Conservation (phyloP, 257 asterid species). For the Nicotiana benthamiana region DNA sequence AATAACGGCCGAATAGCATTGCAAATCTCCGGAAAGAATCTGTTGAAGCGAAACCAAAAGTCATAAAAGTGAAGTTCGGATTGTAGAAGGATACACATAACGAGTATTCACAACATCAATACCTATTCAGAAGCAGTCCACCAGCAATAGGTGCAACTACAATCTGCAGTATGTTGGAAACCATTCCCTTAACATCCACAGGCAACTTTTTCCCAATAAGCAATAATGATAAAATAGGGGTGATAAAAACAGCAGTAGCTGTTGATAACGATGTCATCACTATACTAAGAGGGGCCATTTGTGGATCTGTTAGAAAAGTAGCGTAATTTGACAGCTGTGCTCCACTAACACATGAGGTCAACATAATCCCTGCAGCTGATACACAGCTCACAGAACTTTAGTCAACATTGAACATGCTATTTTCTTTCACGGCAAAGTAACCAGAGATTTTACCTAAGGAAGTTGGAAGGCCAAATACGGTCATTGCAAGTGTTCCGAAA, state of each 20-base stretch:
- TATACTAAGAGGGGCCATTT: slow-evolving; percentile 95
- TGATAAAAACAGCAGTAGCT: slow-evolving; percentile 77
- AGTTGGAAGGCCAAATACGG: slow-evolving; percentile 64
- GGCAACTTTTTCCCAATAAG: slow-evolving; percentile 86
- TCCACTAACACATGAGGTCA: slow-evolving; percentile 93
- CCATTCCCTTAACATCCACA: slow-evolving; percentile 90
- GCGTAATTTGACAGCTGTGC: slow-evolving; percentile 97
- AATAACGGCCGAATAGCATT: slow-evolving; percentile 39
- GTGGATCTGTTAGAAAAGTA: slow-evolving; percentile 80
- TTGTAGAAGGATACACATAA: background rate
- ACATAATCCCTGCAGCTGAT: slow-evolving; percentile 89
- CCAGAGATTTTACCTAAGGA: slow-evolving; percentile 46
- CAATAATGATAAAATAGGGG: slow-evolving; percentile 73
- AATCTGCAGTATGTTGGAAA: slow-evolving; percentile 82
- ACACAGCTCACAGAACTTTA: slow-evolving; percentile 21
- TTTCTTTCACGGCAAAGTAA: background rate
- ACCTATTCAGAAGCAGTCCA: slow-evolving; percentile 86
- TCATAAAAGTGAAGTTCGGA: slow-evolving; percentile 7
- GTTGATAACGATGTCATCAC: slow-evolving; percentile 97
- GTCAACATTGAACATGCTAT: background rate
- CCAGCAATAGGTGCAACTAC: slow-evolving; percentile 86
- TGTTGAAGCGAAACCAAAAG: slow-evolving; percentile 28
- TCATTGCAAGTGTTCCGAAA: slow-evolving; percentile 63
- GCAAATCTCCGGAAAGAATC: slow-evolving; percentile 64
- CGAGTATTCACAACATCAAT: background rate